Evolutionary conservation across 352 stramenopile species (phyloP), one percentile per base, ranked within the genome.

Genomic region (Pythium dissotocum): DNA sequence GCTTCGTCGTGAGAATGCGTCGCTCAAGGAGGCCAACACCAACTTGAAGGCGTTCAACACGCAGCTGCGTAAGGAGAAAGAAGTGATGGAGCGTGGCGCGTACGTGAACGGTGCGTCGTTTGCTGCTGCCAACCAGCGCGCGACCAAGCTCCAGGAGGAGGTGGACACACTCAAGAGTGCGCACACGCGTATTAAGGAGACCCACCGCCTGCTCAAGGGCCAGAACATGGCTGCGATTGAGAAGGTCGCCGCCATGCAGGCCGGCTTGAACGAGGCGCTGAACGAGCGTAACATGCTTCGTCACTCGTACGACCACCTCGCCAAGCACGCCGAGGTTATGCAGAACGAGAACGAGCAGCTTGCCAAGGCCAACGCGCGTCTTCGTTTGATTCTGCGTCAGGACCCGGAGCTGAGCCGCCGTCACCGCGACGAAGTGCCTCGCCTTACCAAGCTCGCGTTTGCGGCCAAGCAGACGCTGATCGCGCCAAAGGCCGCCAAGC

Each of bases 41-140:
- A 89, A 91, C 72, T 56, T 96, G n/a, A 96, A 96, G 75, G 80
- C 82, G 10, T 93, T 88, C 60, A 89, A 88, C 49, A 80, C 79
- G 36, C 80, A 91, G 73, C 78, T 96, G 28, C 87, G 87, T 60
- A 96, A 96, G 76, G 88, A 96, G 70, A 96, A 96, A 71, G 88
- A 95, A 48, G 83, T 91, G 24, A 94, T 96, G 87, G 88, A 96
- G 69, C 87, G 88, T 70, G 88, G 88, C 13, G 87, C 86, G 28
- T 94, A 94, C 63, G 88, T 95, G 44, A 95, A 95, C 46, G 88
- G 88, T 58, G 88, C 88, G 49, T 94, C 87, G 21, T 96, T 96
- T 58, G 82, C 86, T 0, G 88, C 88, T 18, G 87, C 87, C 5
- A 96, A 96, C 76, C 85, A 92, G 72, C 85, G 87, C 46, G 88